Conservation (phyloP, 176 grass and related monocot genomes). For the Cymbopogon citratus region DNA sequence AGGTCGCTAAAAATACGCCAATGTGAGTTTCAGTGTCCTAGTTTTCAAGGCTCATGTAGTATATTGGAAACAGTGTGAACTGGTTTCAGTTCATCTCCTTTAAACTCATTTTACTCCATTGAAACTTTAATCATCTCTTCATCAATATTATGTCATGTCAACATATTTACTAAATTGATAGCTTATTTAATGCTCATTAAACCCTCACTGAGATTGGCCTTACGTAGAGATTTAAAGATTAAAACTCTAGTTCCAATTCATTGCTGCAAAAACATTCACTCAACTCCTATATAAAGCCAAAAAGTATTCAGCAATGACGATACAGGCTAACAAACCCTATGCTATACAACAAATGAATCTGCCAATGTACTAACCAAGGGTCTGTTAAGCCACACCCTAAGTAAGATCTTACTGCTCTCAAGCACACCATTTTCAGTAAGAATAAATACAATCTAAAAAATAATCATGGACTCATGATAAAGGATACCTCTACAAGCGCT, state of each 20-base stretch:
- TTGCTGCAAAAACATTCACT: not conserved
- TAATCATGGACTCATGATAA: not conserved
- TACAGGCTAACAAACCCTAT: conserved; percentile 13
- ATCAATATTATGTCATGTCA: too few relatives aligned
- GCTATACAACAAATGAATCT: conserved; percentile 4
- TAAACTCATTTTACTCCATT: too few relatives aligned
- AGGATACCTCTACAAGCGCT: not conserved
- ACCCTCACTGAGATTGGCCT: too few relatives aligned
- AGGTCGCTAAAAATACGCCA: not conserved
- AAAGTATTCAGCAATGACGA: conserved; percentile 2
- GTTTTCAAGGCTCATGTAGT: too few relatives aligned
- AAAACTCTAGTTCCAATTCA: not conserved
- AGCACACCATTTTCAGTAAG: not conserved
- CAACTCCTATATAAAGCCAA: not conserved
- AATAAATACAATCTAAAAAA: not conserved
- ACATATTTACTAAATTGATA: too few relatives aligned
- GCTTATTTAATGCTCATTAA: too few relatives aligned
- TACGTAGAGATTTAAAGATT: not conserved
- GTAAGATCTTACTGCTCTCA: not conserved
- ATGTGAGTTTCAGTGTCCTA: too few relatives aligned
- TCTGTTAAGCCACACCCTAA: not conserved
- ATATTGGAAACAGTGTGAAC: too few relatives aligned
- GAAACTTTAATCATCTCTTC: too few relatives aligned
- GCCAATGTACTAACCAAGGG: not conserved
- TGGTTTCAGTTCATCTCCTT: too few relatives aligned